phyloP scores from a whole-genome alignment of 1,284 basidiomycete genomes.

The Dichomitus squalens region DNA sequence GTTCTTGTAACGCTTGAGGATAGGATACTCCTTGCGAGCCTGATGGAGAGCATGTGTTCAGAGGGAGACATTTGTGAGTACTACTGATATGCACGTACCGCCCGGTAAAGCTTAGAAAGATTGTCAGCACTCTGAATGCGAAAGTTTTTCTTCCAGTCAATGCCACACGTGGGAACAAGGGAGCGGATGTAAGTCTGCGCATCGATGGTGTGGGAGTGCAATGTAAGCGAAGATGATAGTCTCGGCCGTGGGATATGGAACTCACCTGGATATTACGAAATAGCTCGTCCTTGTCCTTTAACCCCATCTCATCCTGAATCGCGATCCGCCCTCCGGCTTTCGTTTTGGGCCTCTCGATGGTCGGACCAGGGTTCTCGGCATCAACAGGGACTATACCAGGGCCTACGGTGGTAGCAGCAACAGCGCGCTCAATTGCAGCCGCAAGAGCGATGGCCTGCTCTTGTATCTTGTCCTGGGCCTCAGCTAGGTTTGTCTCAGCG shows the following conservation, averaged over 20 bases:
- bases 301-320: background rate
- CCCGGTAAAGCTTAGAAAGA: background rate
- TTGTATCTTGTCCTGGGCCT: background rate
- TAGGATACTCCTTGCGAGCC: slow-evolving; percentile 8
- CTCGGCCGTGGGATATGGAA: no score
- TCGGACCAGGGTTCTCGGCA: background rate
- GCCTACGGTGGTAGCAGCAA: no score
- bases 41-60: background rate
- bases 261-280: background rate
- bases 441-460: background rate
- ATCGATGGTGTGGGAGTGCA: background rate
- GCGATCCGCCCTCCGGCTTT: background rate
- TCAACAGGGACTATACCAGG: background rate
- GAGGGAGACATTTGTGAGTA: background rate
- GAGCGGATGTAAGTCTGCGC: background rate
- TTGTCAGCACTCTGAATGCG: background rate
- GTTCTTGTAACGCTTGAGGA: background rate
- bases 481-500: background rate
- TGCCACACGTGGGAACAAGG: background rate
- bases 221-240: no score
- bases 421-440: background rate
- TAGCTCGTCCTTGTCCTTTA: background rate
- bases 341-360: background rate
- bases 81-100: background rate
- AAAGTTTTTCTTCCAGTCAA: slow-evolving; percentile 10